These are phyloP conservation scores for Talaromyces sp. DNA, from an alignment of 2,329 filamentous ascomycete species.

Conservation along the genomic window DNA sequence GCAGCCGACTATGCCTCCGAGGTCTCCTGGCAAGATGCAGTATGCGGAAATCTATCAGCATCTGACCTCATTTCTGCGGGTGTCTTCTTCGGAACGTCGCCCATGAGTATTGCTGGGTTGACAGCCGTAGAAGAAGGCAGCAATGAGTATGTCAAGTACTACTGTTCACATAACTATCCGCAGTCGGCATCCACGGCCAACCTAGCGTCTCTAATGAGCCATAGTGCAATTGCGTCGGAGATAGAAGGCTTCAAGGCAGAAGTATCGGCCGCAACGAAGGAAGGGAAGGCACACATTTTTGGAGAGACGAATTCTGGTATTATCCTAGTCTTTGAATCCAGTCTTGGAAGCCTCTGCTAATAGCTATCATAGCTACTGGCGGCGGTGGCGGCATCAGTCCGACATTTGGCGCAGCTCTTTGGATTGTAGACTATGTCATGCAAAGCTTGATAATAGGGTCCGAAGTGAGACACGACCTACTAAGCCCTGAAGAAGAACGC, in stretches of 20 bases:
- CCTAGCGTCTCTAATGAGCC: constrained; percentile 45
- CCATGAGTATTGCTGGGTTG: constrained; percentile 38
- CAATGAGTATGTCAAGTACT: constrained; percentile 40
- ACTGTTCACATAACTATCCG: constrained; percentile 51
- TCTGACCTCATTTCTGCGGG: constrained; percentile 33
- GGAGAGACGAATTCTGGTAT: constrained; percentile 51
- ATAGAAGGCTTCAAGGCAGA: constrained; percentile 42
- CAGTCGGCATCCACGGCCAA: constrained; percentile 37
- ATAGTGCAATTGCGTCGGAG: constrained; percentile 41
- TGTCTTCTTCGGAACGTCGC: constrained; percentile 33
- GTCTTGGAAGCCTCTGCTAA: neutral
- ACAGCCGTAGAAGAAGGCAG: constrained; percentile 36
- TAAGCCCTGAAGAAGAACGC: too few relatives aligned
- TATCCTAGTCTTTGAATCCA: neutral
- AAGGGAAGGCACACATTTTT: constrained; percentile 47
- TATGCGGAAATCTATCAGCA: constrained; percentile 29
- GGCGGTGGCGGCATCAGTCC: constrained; percentile 42
- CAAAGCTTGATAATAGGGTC: constrained; percentile 33
- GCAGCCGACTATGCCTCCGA: constrained; percentile 33
- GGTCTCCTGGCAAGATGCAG: constrained; percentile 32
- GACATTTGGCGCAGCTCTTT: constrained; percentile 50
- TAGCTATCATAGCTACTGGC: constrained; percentile 30
- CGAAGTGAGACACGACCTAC: constrained; percentile 19
- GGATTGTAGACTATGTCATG: constrained; percentile 50
- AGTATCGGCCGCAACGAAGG: constrained; percentile 36